phyloP scores from a whole-genome alignment of 2,329 filamentous ascomycete species.

The Trichoderma sp. region DNA sequence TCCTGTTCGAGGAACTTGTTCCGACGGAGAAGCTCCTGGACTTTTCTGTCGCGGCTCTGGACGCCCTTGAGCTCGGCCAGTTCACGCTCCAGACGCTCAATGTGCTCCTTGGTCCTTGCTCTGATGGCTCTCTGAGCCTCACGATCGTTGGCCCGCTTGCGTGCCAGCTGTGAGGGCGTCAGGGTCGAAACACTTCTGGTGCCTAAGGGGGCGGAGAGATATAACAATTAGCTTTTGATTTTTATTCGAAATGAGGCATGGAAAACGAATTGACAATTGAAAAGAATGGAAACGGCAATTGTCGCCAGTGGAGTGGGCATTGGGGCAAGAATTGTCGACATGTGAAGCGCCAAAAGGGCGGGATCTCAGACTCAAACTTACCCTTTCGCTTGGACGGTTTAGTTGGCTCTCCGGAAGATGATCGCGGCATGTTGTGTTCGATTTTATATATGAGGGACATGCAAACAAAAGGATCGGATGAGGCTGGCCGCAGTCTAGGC shows the following conservation, averaged over 20 bases:
- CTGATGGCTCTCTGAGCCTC: slow-evolving; percentile 87
- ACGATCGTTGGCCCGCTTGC: slow-evolving; percentile 89
- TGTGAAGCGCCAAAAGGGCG: background rate
- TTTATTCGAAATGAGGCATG: background rate
- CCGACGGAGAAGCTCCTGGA: slow-evolving; percentile 53
- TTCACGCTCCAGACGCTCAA: slow-evolving; percentile 73
- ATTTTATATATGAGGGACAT: slow-evolving; percentile 6
- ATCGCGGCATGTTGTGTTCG: slow-evolving; percentile 40
- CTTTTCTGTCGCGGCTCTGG: slow-evolving; percentile 50
- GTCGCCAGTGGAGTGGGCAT: background rate
- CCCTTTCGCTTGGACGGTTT: slow-evolving; percentile 51
- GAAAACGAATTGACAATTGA: background rate
- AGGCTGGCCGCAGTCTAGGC: background rate
- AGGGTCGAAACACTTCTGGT: slow-evolving; percentile 82
- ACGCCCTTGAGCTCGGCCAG: slow-evolving; percentile 68
- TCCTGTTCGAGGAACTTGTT: slow-evolving; percentile 58
- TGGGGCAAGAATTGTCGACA: background rate
- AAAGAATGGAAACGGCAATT: background rate
- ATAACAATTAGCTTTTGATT: background rate
- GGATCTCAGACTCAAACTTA: slow-evolving; percentile 33
- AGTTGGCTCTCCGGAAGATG: slow-evolving; percentile 45
- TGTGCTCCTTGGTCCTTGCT: slow-evolving; percentile 82
- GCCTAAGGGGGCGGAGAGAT: slow-evolving; percentile 37
- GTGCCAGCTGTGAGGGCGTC: slow-evolving; percentile 82
- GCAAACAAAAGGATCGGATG: background rate